Conservation (phyloP, 2,329 filamentous ascomycete genomes). For the Phialophora verrucosa region DNA sequence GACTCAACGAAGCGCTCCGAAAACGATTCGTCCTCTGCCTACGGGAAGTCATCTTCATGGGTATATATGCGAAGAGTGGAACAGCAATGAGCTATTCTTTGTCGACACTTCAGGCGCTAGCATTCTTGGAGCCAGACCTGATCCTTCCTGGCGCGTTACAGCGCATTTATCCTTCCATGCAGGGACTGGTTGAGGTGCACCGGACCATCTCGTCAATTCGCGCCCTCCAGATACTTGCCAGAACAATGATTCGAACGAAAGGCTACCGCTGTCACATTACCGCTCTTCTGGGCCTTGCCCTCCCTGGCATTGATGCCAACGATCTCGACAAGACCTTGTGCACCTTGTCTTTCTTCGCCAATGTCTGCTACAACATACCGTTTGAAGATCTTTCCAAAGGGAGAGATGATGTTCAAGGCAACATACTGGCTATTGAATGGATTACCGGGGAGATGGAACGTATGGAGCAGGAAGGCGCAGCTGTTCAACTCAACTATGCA, state of each 20-base stretch:
- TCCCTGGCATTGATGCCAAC: constrained; percentile 97
- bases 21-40: constrained; percentile 86
- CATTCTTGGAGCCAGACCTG: constrained; percentile 87
- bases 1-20: constrained; percentile 80
- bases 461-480: constrained; percentile 85
- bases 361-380: constrained; percentile 94
- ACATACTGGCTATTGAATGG: constrained; percentile 84
- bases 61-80: constrained; percentile 92
- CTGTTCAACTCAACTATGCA: constrained; percentile 83
- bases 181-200: constrained; percentile 96
- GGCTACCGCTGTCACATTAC: constrained; percentile 98
- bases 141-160: constrained; percentile 93
- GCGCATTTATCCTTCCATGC: constrained; percentile 94
- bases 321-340: constrained; percentile 96
- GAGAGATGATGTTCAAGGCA: constrained; percentile 71
- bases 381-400: constrained; percentile 80
- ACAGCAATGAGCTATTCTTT: constrained; percentile 92
- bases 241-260: constrained; percentile 88
- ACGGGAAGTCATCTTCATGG: constrained; percentile 96
- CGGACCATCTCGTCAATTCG: constrained; percentile 92
- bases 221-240: constrained; percentile 87
- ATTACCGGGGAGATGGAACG: constrained; percentile 92
- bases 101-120: constrained; percentile 84
- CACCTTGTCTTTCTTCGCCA: constrained; percentile 92
- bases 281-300: constrained; percentile 84